These are phyloP conservation scores for Exophiala sp. DNA, from an alignment of 2,329 filamentous ascomycete species.

Conservation along the genomic window DNA sequence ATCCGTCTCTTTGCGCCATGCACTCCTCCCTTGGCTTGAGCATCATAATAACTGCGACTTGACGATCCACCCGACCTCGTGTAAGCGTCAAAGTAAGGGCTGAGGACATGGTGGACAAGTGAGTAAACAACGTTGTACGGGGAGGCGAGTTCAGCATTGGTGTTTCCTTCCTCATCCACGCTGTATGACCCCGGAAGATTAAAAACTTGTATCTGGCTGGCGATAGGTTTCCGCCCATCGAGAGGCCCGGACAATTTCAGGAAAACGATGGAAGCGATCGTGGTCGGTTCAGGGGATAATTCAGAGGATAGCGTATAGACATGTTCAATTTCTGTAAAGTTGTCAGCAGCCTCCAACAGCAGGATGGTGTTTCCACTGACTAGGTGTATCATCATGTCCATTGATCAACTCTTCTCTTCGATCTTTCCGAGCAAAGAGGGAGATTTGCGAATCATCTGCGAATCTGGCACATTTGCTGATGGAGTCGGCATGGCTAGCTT, in stretches of 20 bases:
- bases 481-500: conserved; percentile 69
- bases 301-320: conserved; percentile 78
- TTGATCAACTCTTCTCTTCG: conserved; percentile 27
- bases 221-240: conserved; percentile 75
- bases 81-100: conserved; percentile 95
- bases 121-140: conserved; percentile 92
- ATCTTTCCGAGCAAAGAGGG: conserved; percentile 89
- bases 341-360: conserved; percentile 29
- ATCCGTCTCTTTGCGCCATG: conserved; percentile 97
- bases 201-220: conserved; percentile 85
- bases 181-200: conserved; percentile 75
- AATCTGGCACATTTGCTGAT: conserved; percentile 84
- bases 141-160: conserved; percentile 70
- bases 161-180: conserved; percentile 28
- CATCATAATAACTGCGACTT: conserved; percentile 70
- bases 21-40: conserved; percentile 89
- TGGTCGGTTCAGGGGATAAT: conserved; percentile 74
- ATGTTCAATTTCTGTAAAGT: conserved; percentile 46
- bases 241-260: conserved; percentile 87
- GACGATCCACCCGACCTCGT: conserved; percentile 73
- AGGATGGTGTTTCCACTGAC: conserved; percentile 12
- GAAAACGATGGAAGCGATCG: conserved; percentile 79
- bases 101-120: conserved; percentile 83
- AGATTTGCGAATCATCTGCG: conserved; percentile 76
- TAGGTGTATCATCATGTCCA: conserved; percentile 32